Evolutionary conservation across 2,329 filamentous ascomycete species (phyloP).

Genomic region (Diaporthe vaccinii): DNA sequence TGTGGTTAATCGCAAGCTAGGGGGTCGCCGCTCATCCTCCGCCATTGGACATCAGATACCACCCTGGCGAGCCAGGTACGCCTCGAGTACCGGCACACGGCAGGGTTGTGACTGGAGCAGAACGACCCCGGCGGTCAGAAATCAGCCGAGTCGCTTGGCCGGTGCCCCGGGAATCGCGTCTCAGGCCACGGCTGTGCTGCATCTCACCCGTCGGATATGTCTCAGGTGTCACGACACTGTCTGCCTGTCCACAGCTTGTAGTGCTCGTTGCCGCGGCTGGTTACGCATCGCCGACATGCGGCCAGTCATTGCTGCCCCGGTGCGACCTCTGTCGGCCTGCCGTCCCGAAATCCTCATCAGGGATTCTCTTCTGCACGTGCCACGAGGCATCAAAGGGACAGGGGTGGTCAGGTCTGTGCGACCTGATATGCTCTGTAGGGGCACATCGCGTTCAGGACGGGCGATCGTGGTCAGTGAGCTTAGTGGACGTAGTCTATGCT

Average conservation of each 20-base stretch:
- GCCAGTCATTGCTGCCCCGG: background rate
- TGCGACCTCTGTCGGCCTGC: conserved; percentile 16
- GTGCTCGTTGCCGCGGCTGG: background rate
- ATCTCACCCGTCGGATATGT: background rate
- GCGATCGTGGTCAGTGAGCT: background rate
- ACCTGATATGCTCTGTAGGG: background rate
- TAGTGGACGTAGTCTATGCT: background rate
- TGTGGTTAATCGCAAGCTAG: background rate
- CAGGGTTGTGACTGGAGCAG: background rate
- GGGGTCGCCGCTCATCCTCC: conserved; percentile 25
- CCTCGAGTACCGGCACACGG: background rate
- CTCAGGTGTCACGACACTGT: background rate
- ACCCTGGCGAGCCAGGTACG: background rate
- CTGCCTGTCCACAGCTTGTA: background rate
- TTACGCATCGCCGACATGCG: background rate
- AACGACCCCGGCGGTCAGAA: background rate
- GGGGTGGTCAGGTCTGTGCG: background rate
- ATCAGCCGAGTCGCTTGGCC: conserved; percentile 7
- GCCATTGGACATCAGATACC: background rate
- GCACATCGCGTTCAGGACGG: background rate
- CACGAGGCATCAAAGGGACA: background rate
- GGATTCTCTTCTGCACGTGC: conserved; percentile 13
- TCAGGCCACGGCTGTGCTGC: background rate
- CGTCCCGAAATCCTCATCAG: conserved; percentile 1
- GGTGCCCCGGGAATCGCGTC: background rate